Base-by-base conservation (phyloP, 108 stramenopile species). In the Nitzschia sp. region DNA sequence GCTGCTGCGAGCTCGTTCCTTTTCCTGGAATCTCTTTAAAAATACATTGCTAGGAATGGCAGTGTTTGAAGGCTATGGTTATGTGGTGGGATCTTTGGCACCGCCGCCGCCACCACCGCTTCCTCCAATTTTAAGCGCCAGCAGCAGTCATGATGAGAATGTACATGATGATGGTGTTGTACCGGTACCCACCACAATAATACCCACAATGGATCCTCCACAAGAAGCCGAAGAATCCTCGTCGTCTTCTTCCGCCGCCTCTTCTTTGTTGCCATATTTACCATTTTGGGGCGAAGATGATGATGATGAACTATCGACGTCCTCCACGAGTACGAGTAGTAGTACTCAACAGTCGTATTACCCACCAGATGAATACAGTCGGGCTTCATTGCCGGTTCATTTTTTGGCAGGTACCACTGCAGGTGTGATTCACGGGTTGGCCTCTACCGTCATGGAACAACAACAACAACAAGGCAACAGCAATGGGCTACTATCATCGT, bases 11-110 rank as follows among this genome's bases (percentile, higher is more conserved):
- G 31, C 33, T n/a, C 28, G 23, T 25, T 2, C 36, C 28, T 55
- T 73, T 58, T 27, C 62, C 36, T 55, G 64, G 46, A 45, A 32
- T 22, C 79, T 89, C 48, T 45, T 68, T 15, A 75, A 76, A n/a
- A 89, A 86, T 72, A 80, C 88, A 15, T 31, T 86, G 6, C 63
- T 89, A n/a, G 88, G 88, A 11, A 71, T 73, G 59, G 85, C 82
- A 9, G 85, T 87, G 15, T 89, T 85, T 83, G 72, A 72, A 17
- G 69, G 81, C 8, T 87, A 89, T 50, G 85, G 82, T 47, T 63
- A 75, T 13, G 45, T 71, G 30, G 63, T 84, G 16, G 75, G 77
- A 16, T 52, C 55, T 22, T 32, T 76, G 27, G 75, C 68, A 29
- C 46, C 72, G 31, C 33, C 45, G 9, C 28, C 5, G 29, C 16